Base-by-base conservation (phyloP, 2,329 filamentous ascomycete species). In the Monosporascus cannonballus region DNA sequence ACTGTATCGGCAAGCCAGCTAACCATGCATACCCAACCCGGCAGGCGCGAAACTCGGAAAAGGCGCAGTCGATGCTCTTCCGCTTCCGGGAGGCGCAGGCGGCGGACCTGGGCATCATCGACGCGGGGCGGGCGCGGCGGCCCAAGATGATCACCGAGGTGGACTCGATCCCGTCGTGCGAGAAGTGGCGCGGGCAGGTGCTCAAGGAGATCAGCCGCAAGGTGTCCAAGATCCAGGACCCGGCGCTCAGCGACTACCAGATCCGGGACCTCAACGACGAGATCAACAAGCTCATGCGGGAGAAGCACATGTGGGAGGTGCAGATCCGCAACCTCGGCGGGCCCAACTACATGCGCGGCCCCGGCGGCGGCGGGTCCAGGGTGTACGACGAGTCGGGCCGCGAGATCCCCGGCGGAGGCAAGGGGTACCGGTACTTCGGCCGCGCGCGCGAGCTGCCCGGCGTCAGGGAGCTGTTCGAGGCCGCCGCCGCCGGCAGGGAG, bases 21-120 rank as follows among this genome's bases (percentile, higher is more conserved):
- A 51, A 39, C 46, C 48, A 49, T 36, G 36, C 36, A 36, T 49
- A 54, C 44, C 48, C 38, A 47, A 44, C 39, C 18, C 25, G 37
- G 38, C 62, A 91, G 93, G 92, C 93, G 67, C 93, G 93, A 68
- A 96, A 97, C 73, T 93, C 90, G 46, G 93, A 97, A 81, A 99
- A 97, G 73, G 93, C 94, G 66, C 94, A 99, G 78, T 96, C 92
- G 47, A 99, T 99, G 93, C 93, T 99, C 72, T 99, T 96, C 78
- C 93, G 94, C 79, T 99, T 99, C 79, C 90, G 94, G 71, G 94
- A 96, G 67, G 89, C 93, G 64, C 94, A 97, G 82, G 93, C 93
- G 60, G 90, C 91, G 59, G 92, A 96, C 74, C 82, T 96, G 47
- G 93, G 93, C 67, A 96, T 97, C 71, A 89, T 99, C 73, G 93